A percentile compares a stretch with the other conserved stretches of the same genome.
These are phyloP conservation scores for Russula emetica DNA, from an alignment of 768 basidiomycete species.

Conservation along the genomic window DNA sequence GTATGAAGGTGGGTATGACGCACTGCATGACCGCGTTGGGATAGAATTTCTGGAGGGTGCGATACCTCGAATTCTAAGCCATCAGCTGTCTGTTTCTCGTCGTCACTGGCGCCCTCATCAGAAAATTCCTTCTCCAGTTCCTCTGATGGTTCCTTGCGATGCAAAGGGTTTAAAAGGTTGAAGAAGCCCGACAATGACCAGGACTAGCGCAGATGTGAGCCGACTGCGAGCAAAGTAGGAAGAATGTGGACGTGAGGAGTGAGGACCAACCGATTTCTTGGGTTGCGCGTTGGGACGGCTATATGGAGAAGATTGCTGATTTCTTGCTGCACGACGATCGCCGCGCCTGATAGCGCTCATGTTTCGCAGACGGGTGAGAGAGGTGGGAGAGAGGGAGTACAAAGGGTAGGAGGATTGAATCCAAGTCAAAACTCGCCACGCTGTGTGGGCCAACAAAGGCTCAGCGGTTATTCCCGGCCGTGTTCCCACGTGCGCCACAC, in stretches of 20 bases:
- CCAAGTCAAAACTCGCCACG: slow-evolving; percentile 9
- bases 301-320: slow-evolving; percentile 50
- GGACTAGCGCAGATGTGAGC: slow-evolving; percentile 33
- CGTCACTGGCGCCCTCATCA: slow-evolving; percentile 11
- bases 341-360: slow-evolving; percentile 58
- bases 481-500: slow-evolving; percentile 20
- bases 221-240: slow-evolving; percentile 12
- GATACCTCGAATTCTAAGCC: slow-evolving; percentile 9
- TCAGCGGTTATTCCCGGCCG: slow-evolving; percentile 17
- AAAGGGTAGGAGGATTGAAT: neutral
- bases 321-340: slow-evolving; percentile 31
- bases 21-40: slow-evolving; percentile 25
- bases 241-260: slow-evolving; percentile 12
- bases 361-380: neutral
- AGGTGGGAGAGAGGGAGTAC: neutral
- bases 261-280: slow-evolving; percentile 48
- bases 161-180: slow-evolving; percentile 49
- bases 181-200: slow-evolving; percentile 54
- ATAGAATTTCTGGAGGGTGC: slow-evolving; percentile 26
- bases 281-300: slow-evolving; percentile 38
- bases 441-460: slow-evolving; percentile 2
- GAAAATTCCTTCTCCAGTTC: slow-evolving; percentile 22
- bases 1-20: slow-evolving; percentile 3
- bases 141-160: slow-evolving; percentile 29
- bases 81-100: slow-evolving; percentile 16